Evolutionary conservation across 495 filamentous ascomycete genomes (phyloP), one percentile per base, ranked within the genome.

Genomic region (Tricharina praecox): DNA sequence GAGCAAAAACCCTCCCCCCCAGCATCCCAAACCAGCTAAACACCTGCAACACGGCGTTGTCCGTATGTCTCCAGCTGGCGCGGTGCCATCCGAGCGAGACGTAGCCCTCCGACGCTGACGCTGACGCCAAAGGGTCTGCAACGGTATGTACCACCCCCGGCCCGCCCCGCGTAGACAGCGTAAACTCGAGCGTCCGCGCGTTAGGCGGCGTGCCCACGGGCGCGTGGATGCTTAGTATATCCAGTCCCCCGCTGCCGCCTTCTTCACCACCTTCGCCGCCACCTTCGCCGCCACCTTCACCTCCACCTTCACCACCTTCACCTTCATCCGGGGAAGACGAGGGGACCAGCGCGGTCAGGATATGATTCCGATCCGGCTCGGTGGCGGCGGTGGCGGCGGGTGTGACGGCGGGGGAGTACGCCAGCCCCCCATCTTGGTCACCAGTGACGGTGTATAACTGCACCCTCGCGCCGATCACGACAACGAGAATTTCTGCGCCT

Each of bases 1-100:
- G 13, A 10, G 3, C 24, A 24, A 24, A 43, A 9, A 26, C 11
- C 11, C 40, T 43, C 40, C 13, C 18, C 40, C 40, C 40, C 1
- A 43, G 40, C 40, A 43, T 43, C 19, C 40, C 40, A 26, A 25
- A 43, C 21, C 24, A 43, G 1, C 10, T 13, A 43, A 43, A 43
- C 19, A 43, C 40, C 40, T 43, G 13, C 19, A 43, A 13, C 20
- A 43, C 40, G 21, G 19, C 23, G 8, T 24, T 26, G 9, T 43
- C 23, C 18, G 13, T 23, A 8, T 10, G 21, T 23, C 11, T 11
- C 7, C 5, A 37, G 7, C 13, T 13, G 28, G 28, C 28, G 13
- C 28, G 28, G 10, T 3, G 20, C 40, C 40, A 43, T n/a, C 10
- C 11, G 1, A 43, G 11, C 2, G 20, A 24, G 13, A n/a, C 24